Conservation (phyloP, 345 rosid species). For the Linum tenue region DNA sequence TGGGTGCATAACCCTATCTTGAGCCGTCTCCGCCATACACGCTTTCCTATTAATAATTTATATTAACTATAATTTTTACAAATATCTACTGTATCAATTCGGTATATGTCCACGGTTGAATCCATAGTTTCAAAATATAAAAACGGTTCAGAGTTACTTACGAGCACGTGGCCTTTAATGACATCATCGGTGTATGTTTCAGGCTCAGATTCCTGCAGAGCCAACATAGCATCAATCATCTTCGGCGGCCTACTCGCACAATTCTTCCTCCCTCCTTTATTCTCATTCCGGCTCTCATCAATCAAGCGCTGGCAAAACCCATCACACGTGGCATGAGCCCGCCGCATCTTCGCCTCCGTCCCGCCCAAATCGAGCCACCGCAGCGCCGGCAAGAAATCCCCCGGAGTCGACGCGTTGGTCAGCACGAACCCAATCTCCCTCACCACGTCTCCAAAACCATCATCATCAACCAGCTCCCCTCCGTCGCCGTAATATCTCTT, state of each 20-base stretch:
- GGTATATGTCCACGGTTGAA: too few species aligned
- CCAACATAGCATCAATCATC: conserved; percentile 25
- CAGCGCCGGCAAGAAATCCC: neutral
- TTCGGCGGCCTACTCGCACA: conserved; percentile 15
- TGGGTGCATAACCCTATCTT: too few species aligned
- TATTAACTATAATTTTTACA: too few species aligned
- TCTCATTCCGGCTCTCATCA: conserved; percentile 22
- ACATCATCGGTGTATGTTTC: conserved; percentile 20
- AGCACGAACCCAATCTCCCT: neutral
- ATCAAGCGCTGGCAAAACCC: conserved; percentile 5
- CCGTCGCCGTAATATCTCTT: neutral
- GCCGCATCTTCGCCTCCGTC: neutral
- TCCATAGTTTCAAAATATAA: neutral
- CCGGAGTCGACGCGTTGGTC: neutral
- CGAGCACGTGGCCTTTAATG: conserved; percentile 15
- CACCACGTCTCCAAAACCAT: conserved; percentile 11
- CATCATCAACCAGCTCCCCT: conserved; percentile 1
- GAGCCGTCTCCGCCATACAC: too few species aligned
- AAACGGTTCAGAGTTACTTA: neutral
- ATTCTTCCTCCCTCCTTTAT: conserved; percentile 8
- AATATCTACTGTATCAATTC: too few species aligned
- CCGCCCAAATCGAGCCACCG: neutral
- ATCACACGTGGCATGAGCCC: neutral
- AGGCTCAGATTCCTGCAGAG: conserved; percentile 29
- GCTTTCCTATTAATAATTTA: too few species aligned